Evolutionary conservation across 2,329 filamentous ascomycete genomes (phyloP).

Genomic region (Cytospora piceae): DNA sequence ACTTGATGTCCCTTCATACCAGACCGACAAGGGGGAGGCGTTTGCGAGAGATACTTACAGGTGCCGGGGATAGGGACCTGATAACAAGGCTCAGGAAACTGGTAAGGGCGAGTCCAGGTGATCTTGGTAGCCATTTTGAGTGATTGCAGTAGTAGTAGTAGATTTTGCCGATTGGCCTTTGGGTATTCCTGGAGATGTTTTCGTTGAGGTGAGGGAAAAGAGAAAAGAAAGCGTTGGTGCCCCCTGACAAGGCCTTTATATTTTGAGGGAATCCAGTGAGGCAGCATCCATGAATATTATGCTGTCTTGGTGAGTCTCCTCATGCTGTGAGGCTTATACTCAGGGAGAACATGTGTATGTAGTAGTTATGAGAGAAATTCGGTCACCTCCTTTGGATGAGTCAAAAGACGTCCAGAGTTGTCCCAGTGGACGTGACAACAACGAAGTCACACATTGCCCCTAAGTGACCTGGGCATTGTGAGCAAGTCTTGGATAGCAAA

Average conservation of each 20-base stretch:
- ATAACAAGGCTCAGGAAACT: slow-evolving; percentile 21
- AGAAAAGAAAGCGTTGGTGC: background rate
- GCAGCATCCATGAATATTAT: background rate
- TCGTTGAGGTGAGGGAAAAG: background rate
- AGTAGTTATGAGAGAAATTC: background rate
- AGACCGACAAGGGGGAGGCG: background rate
- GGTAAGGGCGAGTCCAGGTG: slow-evolving; percentile 5
- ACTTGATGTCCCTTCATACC: too few relatives aligned
- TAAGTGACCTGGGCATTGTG: background rate
- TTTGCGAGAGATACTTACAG: background rate
- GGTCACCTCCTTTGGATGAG: background rate
- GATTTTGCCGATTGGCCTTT: background rate
- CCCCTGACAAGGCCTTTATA: slow-evolving; percentile 2
- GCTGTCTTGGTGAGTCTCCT: background rate
- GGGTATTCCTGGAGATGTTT: background rate
- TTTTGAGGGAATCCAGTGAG: background rate
- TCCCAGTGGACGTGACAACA: background rate
- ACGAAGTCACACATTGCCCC: background rate
- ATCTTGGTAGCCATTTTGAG: slow-evolving; percentile 10
- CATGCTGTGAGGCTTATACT: background rate
- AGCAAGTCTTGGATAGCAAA: background rate
- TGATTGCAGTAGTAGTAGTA: background rate
- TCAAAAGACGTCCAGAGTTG: background rate
- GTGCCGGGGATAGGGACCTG: slow-evolving; percentile 12
- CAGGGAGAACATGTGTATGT: background rate